phyloP scores from a whole-genome alignment of 2,329 filamentous ascomycete genomes.

The Alternaria alternata region DNA sequence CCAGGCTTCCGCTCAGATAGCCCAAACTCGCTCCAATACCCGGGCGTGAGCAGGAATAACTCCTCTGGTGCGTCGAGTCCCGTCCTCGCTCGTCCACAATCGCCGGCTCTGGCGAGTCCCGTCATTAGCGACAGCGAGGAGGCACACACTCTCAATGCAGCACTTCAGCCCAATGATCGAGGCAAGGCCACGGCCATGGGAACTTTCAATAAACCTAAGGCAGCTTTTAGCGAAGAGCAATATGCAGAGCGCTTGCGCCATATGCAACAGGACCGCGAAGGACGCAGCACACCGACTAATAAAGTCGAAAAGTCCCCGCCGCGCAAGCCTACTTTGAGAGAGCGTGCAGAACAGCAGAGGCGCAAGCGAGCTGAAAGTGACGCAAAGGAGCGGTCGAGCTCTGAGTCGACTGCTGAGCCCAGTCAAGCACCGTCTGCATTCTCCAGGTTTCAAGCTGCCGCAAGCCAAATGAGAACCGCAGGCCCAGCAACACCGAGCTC shows the following conservation, averaged over 20 bases:
- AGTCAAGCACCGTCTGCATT: conserved; percentile 49
- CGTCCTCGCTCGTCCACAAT: conserved; percentile 49
- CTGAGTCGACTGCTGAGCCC: conserved; percentile 41
- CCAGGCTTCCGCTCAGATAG: conserved; percentile 54
- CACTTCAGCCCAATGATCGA: conserved; percentile 76
- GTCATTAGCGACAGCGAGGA: conserved; percentile 78
- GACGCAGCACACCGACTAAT: conserved; percentile 46
- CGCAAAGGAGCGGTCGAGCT: conserved; percentile 32
- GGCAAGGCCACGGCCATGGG: conserved; percentile 82
- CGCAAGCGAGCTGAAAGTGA: conserved; percentile 41
- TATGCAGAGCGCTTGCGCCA: conserved; percentile 84
- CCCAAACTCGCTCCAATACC: conserved; percentile 56
- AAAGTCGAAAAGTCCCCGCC: conserved; percentile 32
- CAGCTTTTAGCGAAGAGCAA: conserved; percentile 83
- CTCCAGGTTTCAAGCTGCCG: conserved; percentile 58
- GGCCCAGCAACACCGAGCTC: conserved; percentile 25
- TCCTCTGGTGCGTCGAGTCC: conserved; percentile 53
- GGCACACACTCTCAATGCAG: conserved; percentile 64
- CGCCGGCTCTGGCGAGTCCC: conserved; percentile 69
- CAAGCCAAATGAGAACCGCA: conserved; percentile 53
- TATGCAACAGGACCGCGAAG: conserved; percentile 77
- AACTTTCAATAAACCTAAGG: conserved; percentile 74
- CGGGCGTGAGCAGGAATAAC: conserved; percentile 44
- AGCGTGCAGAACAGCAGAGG: conserved; percentile 47
- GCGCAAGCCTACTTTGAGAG: conserved; percentile 40